Percentiles rank a stretch among this genome's conserved stretches.
Evolutionary conservation across 176 grass and related monocot species (phyloP).

Genomic region (Triticum monococcum): DNA sequence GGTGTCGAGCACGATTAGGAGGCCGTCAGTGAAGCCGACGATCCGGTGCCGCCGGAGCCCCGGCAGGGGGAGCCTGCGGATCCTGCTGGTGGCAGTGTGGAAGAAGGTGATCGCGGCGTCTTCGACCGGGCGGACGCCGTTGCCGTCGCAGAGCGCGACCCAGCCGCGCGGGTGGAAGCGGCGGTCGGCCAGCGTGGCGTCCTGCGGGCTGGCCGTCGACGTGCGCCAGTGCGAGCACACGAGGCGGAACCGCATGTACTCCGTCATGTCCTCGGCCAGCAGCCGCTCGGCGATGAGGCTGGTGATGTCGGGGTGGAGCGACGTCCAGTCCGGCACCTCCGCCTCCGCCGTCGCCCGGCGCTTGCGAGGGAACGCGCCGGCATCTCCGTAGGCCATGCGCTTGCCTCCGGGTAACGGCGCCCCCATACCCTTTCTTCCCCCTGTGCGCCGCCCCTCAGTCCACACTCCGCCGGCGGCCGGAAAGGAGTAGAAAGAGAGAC

Average conservation of each 20-base stretch:
- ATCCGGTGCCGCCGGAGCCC: not conserved
- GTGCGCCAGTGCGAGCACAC: constrained; percentile 9
- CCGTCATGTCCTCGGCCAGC: not conserved
- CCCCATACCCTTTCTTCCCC: not conserved
- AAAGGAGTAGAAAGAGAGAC: not conserved
- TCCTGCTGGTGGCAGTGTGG: not conserved
- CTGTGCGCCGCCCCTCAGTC: not conserved
- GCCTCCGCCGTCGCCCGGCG: no score
- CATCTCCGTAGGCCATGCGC: not conserved
- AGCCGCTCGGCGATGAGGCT: not conserved
- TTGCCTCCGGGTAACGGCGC: not conserved
- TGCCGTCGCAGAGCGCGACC: constrained; percentile 1
- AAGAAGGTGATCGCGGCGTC: not conserved
- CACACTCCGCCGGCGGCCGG: not conserved
- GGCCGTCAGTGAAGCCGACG: not conserved
- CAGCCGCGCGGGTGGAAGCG: constrained; percentile 6
- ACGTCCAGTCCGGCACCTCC: not conserved
- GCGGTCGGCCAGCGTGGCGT: not conserved
- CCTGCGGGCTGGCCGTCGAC: not conserved
- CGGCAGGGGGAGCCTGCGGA: not conserved
- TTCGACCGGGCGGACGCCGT: not conserved
- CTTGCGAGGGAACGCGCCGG: not conserved
- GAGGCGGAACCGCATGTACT: not conserved
- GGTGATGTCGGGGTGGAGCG: constrained; percentile 10
- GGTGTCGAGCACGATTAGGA: not conserved